Evolutionary conservation across 345 rosid species (phyloP).

Genomic region (Lepidium sativum): DNA sequence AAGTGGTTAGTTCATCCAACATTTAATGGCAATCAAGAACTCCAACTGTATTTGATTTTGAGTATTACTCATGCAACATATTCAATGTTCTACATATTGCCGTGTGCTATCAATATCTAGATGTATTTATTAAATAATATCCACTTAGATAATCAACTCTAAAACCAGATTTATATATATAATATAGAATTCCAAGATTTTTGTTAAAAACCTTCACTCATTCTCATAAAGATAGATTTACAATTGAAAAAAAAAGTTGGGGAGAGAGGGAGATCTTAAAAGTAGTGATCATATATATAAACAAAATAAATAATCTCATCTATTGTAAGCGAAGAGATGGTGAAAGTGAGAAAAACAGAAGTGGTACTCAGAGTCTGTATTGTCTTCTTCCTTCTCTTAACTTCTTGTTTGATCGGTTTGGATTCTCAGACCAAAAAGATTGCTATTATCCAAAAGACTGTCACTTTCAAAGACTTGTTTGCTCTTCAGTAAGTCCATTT

Average conservation of each 20-base stretch:
- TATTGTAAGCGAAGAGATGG: background rate
- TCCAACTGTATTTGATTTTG: conserved; percentile 14
- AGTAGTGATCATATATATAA: background rate
- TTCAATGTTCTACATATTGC: conserved; percentile 9
- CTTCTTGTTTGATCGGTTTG: conserved; percentile 37
- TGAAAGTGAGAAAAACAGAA: conserved; percentile 29
- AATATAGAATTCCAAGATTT: background rate
- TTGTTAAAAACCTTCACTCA: background rate
- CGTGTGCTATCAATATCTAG: background rate
- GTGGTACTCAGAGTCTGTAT: conserved; percentile 34
- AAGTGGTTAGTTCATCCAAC: conserved; percentile 3
- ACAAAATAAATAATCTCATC: too few species aligned
- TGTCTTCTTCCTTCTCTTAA: conserved; percentile 24
- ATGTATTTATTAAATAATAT: background rate
- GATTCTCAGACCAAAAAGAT: conserved; percentile 42
- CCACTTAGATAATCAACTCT: background rate
- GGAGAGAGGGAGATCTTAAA: background rate
- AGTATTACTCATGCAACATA: background rate
- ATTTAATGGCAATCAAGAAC: conserved; percentile 15
- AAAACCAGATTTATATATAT: conserved; percentile 1
- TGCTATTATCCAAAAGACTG: conserved; percentile 28
- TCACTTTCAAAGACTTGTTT: conserved; percentile 37
- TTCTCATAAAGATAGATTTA: background rate
- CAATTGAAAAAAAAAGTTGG: background rate
- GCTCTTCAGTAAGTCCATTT: conserved; percentile 37